Base-by-base conservation (phyloP, 176 grass and related monocot genomes). In the Carex littledalei region DNA sequence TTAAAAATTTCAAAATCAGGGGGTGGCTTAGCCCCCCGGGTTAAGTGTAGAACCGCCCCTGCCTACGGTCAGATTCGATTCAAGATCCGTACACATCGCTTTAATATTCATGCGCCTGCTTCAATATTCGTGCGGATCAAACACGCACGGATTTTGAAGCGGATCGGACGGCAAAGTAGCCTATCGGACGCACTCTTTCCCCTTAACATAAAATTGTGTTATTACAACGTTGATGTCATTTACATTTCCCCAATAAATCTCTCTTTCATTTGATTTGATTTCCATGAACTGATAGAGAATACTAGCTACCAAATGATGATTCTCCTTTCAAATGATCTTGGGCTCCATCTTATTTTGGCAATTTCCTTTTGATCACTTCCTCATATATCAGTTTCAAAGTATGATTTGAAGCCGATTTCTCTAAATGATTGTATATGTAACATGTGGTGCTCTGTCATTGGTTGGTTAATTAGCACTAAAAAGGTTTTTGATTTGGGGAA, bases 241-340 rank as follows among this genome's bases (percentile, higher is more conserved):
- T 29, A 43, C 29, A 63, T 60, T 63, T 60, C 15, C 35, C 18
- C 10, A 43, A 52, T 8, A 56, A 61, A 20, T 37, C 7, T 59
- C 21, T 80, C 78, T 41, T 31, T 62, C 78, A 41, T 20, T 62
- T 81, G 16, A 43, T 63, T 58, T 81, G 16, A 43, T 43, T 58
- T 81, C 31, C 56, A 62, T 80, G 55, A 62, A 31, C 77, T 62
- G 78, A 62, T 41, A 55, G 16, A 35, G 16, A 59, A n/a, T 80
- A n/a, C 54, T 34, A 80, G 55, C 54, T n/a, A 80, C 43, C 70
- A 74, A 74, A 74, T 74, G 11, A 80, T 80, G 22, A 80, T 61
- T 39, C 32, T 21, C 9, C 74, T 20, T 78, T 55, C 26, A 78
- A 41, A 18, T 5, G 15, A 2, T 41, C 43, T 50, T 49, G 43